phyloP scores from a whole-genome alignment of 2,329 filamentous ascomycete genomes.

The Remersonia thermophila region DNA sequence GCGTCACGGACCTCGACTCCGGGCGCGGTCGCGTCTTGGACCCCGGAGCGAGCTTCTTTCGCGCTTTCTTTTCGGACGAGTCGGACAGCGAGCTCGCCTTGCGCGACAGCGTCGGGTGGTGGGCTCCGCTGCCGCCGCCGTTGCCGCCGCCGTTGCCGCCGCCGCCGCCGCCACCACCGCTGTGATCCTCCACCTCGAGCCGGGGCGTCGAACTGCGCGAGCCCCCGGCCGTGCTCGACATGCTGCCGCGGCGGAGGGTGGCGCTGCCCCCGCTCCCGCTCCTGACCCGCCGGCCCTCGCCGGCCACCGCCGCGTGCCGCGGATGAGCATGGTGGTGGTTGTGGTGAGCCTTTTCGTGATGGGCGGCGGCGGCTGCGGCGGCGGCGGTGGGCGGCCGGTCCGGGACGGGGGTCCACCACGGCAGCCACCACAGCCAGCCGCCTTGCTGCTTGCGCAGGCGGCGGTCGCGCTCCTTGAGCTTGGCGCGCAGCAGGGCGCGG shows the following conservation, averaged over 20 bases:
- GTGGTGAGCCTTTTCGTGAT: constrained; percentile 22
- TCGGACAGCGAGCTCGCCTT: constrained; percentile 36
- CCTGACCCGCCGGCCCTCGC: constrained; percentile 36
- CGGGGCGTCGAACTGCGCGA: constrained; percentile 33
- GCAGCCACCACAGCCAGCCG: constrained; percentile 78
- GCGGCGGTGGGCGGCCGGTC: constrained; percentile 8
- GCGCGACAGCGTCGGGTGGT: constrained; percentile 18
- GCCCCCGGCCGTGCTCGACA: constrained; percentile 28
- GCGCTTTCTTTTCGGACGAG: constrained; percentile 34
- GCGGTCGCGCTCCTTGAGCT: constrained; percentile 55
- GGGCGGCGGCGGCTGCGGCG: background rate
- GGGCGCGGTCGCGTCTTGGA: constrained; percentile 30
- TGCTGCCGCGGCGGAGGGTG: constrained; percentile 41
- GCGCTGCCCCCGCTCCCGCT: constrained; percentile 31
- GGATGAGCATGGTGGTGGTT: no score
- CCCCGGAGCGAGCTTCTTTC: constrained; percentile 36
- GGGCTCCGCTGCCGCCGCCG: background rate
- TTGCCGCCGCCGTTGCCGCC: no score
- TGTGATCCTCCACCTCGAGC: constrained; percentile 31
- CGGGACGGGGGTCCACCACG: constrained; percentile 46
- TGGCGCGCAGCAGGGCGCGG: constrained; percentile 56
- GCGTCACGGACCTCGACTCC: constrained; percentile 42
- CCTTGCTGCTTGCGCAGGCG: constrained; percentile 56
- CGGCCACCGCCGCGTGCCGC: constrained; percentile 31
- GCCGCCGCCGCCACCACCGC: no score